These are phyloP conservation scores for Saturnispora mendoncae DNA, from an alignment of 805 yeast species.

Conservation along the genomic window DNA sequence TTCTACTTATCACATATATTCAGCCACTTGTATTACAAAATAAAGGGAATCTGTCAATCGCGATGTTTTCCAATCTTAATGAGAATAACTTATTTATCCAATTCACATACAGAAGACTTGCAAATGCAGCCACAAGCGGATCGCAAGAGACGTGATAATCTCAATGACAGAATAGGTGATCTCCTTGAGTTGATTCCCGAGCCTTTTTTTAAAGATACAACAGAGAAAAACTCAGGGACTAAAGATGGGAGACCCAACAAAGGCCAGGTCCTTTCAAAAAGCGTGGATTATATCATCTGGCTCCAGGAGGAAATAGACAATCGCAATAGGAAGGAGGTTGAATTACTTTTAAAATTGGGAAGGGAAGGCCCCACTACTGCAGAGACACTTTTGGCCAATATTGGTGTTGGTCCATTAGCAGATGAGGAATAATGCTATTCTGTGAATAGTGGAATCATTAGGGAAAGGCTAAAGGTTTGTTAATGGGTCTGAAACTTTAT, in stretches of 20 bases:
- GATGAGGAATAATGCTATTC: constrained; percentile 19
- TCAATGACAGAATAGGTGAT: constrained; percentile 51
- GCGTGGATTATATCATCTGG: constrained; percentile 61
- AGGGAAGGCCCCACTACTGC: constrained; percentile 57
- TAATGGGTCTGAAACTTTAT: too few species aligned
- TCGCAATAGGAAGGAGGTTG: constrained; percentile 72
- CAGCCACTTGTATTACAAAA: too few species aligned
- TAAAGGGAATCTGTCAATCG: too few species aligned
- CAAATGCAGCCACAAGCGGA: constrained; percentile 20
- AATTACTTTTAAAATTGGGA: constrained; percentile 42
- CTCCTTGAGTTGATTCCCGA: constrained; percentile 27
- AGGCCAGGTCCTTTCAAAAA: constrained; percentile 69
- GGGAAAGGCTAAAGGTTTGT: too few species aligned
- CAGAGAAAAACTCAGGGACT: constrained; percentile 52
- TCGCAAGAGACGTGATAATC: constrained; percentile 45
- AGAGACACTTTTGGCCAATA: constrained; percentile 61
- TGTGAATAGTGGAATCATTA: neutral
- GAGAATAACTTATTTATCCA: too few species aligned
- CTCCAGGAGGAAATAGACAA: constrained; percentile 69
- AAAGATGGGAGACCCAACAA: constrained; percentile 81
- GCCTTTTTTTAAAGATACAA: constrained; percentile 33
- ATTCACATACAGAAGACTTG: too few species aligned
- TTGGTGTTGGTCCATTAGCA: constrained; percentile 78
- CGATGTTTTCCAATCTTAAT: too few species aligned
- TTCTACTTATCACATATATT: too few species aligned